These are phyloP conservation scores for Lichtheimia hyalospora DNA, from an alignment of 371 early-diverging fungal genomes.

Conservation along the genomic window DNA sequence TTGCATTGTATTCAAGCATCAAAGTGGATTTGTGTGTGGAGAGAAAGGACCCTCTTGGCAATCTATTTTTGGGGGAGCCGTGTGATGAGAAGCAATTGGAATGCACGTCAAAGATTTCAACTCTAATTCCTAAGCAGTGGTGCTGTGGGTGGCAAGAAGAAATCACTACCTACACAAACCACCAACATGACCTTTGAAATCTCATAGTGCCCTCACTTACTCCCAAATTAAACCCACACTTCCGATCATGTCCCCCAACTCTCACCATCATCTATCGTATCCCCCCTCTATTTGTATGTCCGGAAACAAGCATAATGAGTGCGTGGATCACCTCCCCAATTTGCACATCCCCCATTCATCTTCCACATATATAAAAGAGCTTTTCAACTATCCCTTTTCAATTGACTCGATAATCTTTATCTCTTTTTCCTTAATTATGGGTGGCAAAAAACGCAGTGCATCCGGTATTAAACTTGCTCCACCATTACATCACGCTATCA, in stretches of 20 bases:
- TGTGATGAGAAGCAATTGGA: conserved; percentile 2
- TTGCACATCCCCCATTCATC: neutral
- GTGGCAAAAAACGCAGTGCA: conserved; percentile 11
- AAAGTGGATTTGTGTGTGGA: neutral
- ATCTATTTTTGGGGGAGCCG: conserved; percentile 7
- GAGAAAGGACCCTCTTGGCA: neutral
- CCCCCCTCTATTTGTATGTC: neutral
- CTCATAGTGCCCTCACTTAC: neutral
- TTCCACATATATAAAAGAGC: conserved; percentile 1
- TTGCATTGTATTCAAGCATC: neutral
- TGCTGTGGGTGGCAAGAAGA: too few relatives aligned
- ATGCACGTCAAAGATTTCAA: conserved; percentile 6
- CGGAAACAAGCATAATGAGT: neutral
- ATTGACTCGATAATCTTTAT: conserved; percentile 4
- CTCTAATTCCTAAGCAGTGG: neutral
- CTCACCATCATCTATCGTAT: conserved; percentile 1
- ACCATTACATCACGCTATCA: conserved; percentile 17
- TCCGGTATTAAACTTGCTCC: conserved; percentile 28
- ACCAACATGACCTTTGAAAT: neutral
- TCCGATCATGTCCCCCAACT: conserved; percentile 4
- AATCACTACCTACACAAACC: neutral
- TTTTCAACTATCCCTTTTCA: neutral
- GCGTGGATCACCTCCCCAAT: conserved; percentile 2
- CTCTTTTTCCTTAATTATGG: conserved; percentile 1
- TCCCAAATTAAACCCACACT: conserved; percentile 3